Evolutionary conservation across 1,139 yeast genomes (phyloP).

Genomic region (Geotrichum bryndzae): DNA sequence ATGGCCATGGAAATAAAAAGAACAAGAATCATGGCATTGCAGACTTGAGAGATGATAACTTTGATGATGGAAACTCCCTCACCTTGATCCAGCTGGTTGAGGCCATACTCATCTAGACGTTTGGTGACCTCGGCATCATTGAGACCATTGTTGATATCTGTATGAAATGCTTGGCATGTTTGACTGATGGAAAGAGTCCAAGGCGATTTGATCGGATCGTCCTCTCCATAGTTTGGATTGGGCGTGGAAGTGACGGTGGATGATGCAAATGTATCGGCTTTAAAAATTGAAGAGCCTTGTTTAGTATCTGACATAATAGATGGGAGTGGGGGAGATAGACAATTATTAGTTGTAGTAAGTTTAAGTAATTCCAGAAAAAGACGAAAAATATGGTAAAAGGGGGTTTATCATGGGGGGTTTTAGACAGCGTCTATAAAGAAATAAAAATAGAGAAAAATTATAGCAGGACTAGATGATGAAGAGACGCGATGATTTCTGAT

Average conservation of each 20-base stretch:
- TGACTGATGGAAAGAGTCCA: slow-evolving; percentile 25
- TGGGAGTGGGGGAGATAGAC: not conserved
- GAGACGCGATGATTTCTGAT: not conserved
- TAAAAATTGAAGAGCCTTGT: not conserved
- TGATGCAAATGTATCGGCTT: not conserved
- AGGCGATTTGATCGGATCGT: slow-evolving; percentile 13
- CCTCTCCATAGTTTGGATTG: not conserved
- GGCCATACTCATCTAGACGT: slow-evolving; percentile 44
- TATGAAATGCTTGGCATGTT: slow-evolving; percentile 30
- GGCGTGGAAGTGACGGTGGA: not conserved
- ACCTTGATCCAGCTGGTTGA: slow-evolving; percentile 58
- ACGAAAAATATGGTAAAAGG: not conserved
- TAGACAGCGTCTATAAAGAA: not conserved
- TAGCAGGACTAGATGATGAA: not conserved
- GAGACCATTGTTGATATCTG: slow-evolving; percentile 48
- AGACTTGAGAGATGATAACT: slow-evolving; percentile 62
- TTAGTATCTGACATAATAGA: not conserved
- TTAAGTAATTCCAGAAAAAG: not conserved
- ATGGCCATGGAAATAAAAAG: slow-evolving; percentile 68
- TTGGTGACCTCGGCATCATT: slow-evolving; percentile 36
- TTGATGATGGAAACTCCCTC: slow-evolving; percentile 50
- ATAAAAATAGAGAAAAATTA: not conserved
- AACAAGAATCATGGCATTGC: slow-evolving; percentile 77
- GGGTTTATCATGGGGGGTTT: not conserved
- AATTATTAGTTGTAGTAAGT: not conserved